Base-by-base conservation (phyloP, 2,329 filamentous ascomycete species). In the Fusarium stilboides region DNA sequence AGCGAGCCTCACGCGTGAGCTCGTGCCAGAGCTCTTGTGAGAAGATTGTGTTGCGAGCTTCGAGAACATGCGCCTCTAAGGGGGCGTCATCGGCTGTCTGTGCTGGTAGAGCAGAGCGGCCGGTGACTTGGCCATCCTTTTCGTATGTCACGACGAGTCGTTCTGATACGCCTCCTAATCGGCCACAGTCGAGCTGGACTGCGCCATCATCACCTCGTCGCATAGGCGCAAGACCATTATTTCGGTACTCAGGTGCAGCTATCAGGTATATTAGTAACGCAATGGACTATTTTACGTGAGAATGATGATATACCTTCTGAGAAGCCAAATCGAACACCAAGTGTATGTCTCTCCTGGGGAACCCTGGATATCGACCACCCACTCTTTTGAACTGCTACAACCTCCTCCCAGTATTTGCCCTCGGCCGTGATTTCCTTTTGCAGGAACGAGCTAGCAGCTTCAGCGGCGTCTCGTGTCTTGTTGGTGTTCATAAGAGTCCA, bases 11-110 rank as follows among this genome's bases (percentile, higher is more conserved):
- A 19, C 93, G 87, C 53, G 91, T 90, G 62, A 98, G 84, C 79
- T 99, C 96, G 72, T 97, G 90, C 86, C 94, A 98, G 3, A 99
- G 82, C 77, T 99, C 96, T 75, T 94, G 91, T 28, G 92, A 89
- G 73, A 93, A 94, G 20, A 95, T 85, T 50, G 92, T 93, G 77
- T 96, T 92, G 58, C 93, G 87, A 4, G 93, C 92, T 72, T 92
- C 88, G 19, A 91, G 87, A 33, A 97, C 92, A 12, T 90, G 86
- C 31, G 88, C 84, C 69, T 93, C 89, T 10, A 94, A 82, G 2
- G 75, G 76, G 8, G 72, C 70, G 37, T 91, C 86, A 36, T 88
- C 85, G 26, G 84, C 82, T 7, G 88, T 80, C 3, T 86, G 84
- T 42, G 84, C 82, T 6, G 87, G 86, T 12, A 85, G 76, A 31